Evolutionary conservation across 768 basidiomycete species (phyloP).

Genomic region (Leucogyrophana mollusca): DNA sequence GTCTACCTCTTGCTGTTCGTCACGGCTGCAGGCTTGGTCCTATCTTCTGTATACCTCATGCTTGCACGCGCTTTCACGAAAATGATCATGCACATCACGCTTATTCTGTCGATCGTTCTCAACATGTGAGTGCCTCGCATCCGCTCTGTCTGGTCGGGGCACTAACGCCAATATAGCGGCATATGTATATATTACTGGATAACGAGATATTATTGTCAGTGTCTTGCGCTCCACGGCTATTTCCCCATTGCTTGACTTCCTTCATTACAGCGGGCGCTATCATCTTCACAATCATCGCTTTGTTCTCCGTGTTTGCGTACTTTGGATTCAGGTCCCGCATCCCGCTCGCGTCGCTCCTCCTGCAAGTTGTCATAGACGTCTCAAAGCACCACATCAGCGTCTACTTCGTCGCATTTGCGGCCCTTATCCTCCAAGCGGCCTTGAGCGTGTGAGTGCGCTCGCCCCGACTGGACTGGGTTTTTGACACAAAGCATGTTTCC

Average conservation of each 20-base stretch:
- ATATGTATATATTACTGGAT: conserved; percentile 78
- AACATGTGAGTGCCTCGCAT: conserved; percentile 53
- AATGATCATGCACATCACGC: conserved; percentile 74
- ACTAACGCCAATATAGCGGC: conserved; percentile 40
- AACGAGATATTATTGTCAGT: conserved; percentile 65
- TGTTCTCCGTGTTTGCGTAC: conserved; percentile 74
- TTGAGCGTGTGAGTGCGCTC: conserved; percentile 56
- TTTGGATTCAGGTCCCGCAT: conserved; percentile 72
- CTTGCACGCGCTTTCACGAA: conserved; percentile 71
- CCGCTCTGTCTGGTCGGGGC: background rate
- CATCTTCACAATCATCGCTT: conserved; percentile 77
- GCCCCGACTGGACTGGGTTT: background rate
- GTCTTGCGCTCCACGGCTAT: conserved; percentile 14
- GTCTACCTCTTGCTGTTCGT: conserved; percentile 76
- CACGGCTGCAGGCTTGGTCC: conserved; percentile 61
- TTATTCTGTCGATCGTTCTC: conserved; percentile 57
- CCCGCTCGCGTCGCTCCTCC: conserved; percentile 72
- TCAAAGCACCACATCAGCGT: conserved; percentile 81
- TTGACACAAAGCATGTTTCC: conserved; percentile 9
- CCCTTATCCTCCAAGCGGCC: conserved; percentile 70
- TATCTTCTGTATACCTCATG: conserved; percentile 68
- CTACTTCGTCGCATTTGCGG: conserved; percentile 71
- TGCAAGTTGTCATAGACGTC: conserved; percentile 83
- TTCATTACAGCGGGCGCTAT: conserved; percentile 66
- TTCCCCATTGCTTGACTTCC: conserved; percentile 8